A percentile compares a stretch with the other conserved stretches of the same genome.
These are phyloP conservation scores for Leccinum subtestaceum DNA, from an alignment of 768 basidiomycete species.

Conservation along the genomic window DNA sequence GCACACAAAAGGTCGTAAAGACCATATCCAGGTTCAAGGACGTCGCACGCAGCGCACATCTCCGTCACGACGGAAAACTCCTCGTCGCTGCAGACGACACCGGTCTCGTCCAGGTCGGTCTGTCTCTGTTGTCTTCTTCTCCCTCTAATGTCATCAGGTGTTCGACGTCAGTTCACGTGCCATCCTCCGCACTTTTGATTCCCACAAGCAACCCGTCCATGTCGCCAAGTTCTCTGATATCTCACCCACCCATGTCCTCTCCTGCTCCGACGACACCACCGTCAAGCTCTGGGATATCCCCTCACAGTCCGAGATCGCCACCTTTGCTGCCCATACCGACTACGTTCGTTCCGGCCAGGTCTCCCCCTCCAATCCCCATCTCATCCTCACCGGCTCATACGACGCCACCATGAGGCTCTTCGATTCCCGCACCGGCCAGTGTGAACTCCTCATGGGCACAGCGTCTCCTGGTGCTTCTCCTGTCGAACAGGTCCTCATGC, in stretches of 20 bases:
- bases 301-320: conserved; percentile 73
- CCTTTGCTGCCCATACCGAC: conserved; percentile 86
- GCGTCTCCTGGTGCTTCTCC: conserved; percentile 42
- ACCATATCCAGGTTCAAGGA: conserved; percentile 97
- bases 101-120: conserved; percentile 70
- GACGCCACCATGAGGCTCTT: conserved; percentile 88
- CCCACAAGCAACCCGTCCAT: conserved; percentile 96
- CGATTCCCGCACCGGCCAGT: conserved; percentile 79
- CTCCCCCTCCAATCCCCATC: conserved; percentile 74
- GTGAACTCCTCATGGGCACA: conserved; percentile 78
- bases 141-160: conserved; percentile 46
- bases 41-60: conserved; percentile 83
- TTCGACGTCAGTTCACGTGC: conserved; percentile 94
- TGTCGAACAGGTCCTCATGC: conserved; percentile 91
- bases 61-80: conserved; percentile 91
- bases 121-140: neutral
- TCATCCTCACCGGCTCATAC: conserved; percentile 92
- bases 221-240: conserved; percentile 88
- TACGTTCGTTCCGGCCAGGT: conserved; percentile 94
- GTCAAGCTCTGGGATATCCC: conserved; percentile 95
- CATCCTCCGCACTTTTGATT: conserved; percentile 86
- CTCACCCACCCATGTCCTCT: conserved; percentile 79
- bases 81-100: conserved; percentile 94
- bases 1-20: conserved; percentile 95
- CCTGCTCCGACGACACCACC: conserved; percentile 95